Conservation (phyloP, 306 rosid genomes). For the Sindora glabra region DNA sequence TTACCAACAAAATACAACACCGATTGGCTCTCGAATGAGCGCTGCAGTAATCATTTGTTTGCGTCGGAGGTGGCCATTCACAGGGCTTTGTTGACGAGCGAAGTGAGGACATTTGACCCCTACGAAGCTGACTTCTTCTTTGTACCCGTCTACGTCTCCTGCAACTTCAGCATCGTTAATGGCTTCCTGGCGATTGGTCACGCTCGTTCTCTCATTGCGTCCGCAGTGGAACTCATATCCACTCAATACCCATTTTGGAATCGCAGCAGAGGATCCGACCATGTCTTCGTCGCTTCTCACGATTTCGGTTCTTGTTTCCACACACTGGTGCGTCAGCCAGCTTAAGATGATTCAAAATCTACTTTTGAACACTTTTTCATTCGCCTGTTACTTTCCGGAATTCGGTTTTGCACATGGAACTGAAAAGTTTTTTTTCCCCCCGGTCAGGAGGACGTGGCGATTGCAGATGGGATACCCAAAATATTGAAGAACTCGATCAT, state of each 20-base stretch:
- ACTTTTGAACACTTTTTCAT: no score
- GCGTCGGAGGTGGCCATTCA: conserved; percentile 87
- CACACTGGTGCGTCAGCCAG: conserved; percentile 48
- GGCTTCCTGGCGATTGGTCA: conserved; percentile 96
- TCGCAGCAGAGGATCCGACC: conserved; percentile 70
- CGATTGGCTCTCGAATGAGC: conserved; percentile 52
- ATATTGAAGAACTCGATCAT: conserved; percentile 69
- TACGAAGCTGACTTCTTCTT: conserved; percentile 73
- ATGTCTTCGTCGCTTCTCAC: conserved; percentile 87
- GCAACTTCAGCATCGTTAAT: conserved; percentile 79
- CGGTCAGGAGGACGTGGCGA: conserved; percentile 74
- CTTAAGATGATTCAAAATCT: not conserved
- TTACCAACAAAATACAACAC: conserved; percentile 57
- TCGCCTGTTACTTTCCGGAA: not conserved
- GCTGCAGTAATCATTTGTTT: conserved; percentile 65
- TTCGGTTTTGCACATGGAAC: no score
- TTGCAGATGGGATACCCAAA: conserved; percentile 62
- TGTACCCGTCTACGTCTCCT: conserved; percentile 88
- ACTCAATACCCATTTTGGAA: conserved; percentile 60
- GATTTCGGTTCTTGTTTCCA: conserved; percentile 91
- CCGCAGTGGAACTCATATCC: conserved; percentile 51
- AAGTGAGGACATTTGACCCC: conserved; percentile 53
- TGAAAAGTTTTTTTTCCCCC: no score
- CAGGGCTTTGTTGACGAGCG: conserved; percentile 57
- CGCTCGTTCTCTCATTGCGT: conserved; percentile 64